These are phyloP conservation scores for Diplodia sapinea DNA, from an alignment of 2,329 filamentous ascomycete species.

Conservation along the genomic window DNA sequence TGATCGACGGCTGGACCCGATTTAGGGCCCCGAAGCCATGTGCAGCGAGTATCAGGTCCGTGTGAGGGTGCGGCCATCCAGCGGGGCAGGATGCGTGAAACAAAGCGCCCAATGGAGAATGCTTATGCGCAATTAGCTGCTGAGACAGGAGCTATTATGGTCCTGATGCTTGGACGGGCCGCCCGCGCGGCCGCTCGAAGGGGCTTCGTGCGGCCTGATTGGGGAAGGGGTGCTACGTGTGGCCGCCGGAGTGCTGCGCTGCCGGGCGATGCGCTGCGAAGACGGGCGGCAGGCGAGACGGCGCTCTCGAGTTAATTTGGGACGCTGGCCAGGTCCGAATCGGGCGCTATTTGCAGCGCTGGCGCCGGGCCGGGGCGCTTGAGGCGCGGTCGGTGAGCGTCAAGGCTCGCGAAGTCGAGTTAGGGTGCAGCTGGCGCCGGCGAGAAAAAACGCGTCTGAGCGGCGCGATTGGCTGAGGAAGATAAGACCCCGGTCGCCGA, in stretches of 20 bases:
- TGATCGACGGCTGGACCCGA: conserved; percentile 28
- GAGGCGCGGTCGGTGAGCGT: conserved; percentile 13
- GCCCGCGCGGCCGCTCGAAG: not conserved
- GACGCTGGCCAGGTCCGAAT: not conserved
- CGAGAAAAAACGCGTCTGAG: conserved; percentile 17
- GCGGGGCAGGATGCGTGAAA: conserved; percentile 26
- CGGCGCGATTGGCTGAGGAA: conserved; percentile 19
- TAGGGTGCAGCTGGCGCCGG: conserved; percentile 20
- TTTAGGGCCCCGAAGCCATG: conserved; percentile 30
- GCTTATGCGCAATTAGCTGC: conserved; percentile 30
- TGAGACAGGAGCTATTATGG: conserved; percentile 29
- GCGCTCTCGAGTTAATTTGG: conserved; percentile 14
- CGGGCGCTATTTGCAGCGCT: conserved; percentile 21
- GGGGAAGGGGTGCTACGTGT: conserved; percentile 20
- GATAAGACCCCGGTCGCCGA: conserved; percentile 2
- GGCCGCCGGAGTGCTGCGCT: conserved; percentile 24
- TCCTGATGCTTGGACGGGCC: conserved; percentile 15
- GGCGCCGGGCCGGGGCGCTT: conserved; percentile 13
- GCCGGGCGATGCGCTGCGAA: conserved; percentile 17
- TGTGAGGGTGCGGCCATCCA: conserved; percentile 22
- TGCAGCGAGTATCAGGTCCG: conserved; percentile 29
- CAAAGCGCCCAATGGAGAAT: conserved; percentile 7
- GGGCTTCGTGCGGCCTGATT: conserved; percentile 13
- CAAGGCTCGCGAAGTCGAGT: conserved; percentile 10
- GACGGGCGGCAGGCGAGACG: conserved; percentile 24